These are phyloP conservation scores for Rachicladosporium sp. DNA, from an alignment of 2,329 filamentous ascomycete species.

Conservation along the genomic window DNA sequence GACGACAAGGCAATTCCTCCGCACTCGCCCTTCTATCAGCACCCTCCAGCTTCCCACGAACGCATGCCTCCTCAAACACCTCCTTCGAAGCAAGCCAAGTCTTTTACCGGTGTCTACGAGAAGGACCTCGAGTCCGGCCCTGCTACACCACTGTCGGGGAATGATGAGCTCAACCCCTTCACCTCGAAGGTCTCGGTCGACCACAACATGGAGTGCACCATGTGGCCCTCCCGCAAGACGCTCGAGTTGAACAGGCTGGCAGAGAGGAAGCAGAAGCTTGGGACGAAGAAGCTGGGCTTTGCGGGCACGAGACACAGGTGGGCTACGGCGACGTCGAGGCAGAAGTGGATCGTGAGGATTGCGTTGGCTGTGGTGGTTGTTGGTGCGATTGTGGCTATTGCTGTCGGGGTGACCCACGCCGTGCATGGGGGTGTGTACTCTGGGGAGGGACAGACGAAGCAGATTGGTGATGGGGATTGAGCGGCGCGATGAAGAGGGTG, in stretches of 20 bases:
- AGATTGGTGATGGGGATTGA: too few relatives aligned
- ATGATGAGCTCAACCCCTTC: slow-evolving; percentile 26
- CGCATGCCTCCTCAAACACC: slow-evolving; percentile 15
- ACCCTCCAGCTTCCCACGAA: slow-evolving; percentile 34
- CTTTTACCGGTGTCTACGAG: slow-evolving; percentile 16
- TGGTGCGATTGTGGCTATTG: slow-evolving; percentile 35
- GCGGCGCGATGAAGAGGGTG: too few relatives aligned
- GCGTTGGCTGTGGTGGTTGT: slow-evolving; percentile 33
- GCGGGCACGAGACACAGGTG: slow-evolving; percentile 23
- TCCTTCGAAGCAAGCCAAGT: slow-evolving; percentile 12
- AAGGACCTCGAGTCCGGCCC: slow-evolving; percentile 28
- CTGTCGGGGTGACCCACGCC: slow-evolving; percentile 36
- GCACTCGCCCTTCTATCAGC: slow-evolving; percentile 37
- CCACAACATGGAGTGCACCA: slow-evolving; percentile 36
- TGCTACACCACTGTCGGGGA: slow-evolving; percentile 19
- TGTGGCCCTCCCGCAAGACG: slow-evolving; percentile 39
- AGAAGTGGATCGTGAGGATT: slow-evolving; percentile 34
- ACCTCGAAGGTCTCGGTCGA: slow-evolving; percentile 30
- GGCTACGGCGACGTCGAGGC: slow-evolving; percentile 29
- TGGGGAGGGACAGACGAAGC: background rate
- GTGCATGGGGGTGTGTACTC: slow-evolving; percentile 27
- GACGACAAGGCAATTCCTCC: slow-evolving; percentile 22
- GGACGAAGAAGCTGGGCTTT: slow-evolving; percentile 24
- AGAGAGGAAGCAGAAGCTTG: slow-evolving; percentile 21
- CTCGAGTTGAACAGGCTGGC: slow-evolving; percentile 30